Percentiles rank a stretch among this genome's conserved stretches.
Conservation (phyloP, 495 filamentous ascomycete genomes). For the Bombardia bombarda region DNA sequence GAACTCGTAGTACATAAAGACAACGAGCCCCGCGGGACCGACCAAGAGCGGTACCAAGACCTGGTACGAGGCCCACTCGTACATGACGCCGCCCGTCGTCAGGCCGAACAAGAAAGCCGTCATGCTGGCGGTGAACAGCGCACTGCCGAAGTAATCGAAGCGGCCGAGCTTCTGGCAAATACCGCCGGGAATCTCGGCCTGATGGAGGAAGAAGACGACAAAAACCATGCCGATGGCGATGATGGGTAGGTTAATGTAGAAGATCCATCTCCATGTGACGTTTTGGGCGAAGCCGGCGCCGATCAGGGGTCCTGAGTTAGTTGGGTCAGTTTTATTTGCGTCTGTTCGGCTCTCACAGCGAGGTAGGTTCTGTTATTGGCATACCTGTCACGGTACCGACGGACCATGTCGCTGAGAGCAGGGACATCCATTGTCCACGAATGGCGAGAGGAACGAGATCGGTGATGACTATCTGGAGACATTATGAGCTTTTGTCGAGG, state of each 20-base stretch:
- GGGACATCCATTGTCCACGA: conserved; percentile 38
- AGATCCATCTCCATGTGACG: conserved; percentile 30
- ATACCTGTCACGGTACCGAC: conserved; percentile 52
- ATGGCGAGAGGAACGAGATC: conserved; percentile 51
- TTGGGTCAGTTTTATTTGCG: background rate
- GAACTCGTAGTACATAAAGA: conserved; percentile 41
- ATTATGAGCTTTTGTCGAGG: no score
- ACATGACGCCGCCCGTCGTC: conserved; percentile 45
- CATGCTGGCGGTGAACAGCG: conserved; percentile 40
- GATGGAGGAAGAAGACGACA: conserved; percentile 32
- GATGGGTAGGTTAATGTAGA: conserved; percentile 39
- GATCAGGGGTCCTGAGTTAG: conserved; percentile 46
- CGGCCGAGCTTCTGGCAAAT: conserved; percentile 38
- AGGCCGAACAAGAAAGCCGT: conserved; percentile 43
- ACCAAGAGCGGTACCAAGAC: conserved; percentile 47
- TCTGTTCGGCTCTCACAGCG: background rate
- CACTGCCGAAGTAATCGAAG: conserved; percentile 50
- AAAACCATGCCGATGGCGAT: conserved; percentile 29
- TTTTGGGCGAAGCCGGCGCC: conserved; percentile 61
- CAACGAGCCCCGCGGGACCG: conserved; percentile 34
- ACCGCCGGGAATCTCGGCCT: conserved; percentile 20
- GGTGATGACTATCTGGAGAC: conserved; percentile 41
- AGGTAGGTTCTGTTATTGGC: background rate
- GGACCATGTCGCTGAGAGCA: conserved; percentile 49
- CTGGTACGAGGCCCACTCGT: conserved; percentile 41